Evolutionary conservation across 768 basidiomycete genomes (phyloP), one percentile per base, ranked within the genome.

Genomic region (Exidia glandulosa): DNA sequence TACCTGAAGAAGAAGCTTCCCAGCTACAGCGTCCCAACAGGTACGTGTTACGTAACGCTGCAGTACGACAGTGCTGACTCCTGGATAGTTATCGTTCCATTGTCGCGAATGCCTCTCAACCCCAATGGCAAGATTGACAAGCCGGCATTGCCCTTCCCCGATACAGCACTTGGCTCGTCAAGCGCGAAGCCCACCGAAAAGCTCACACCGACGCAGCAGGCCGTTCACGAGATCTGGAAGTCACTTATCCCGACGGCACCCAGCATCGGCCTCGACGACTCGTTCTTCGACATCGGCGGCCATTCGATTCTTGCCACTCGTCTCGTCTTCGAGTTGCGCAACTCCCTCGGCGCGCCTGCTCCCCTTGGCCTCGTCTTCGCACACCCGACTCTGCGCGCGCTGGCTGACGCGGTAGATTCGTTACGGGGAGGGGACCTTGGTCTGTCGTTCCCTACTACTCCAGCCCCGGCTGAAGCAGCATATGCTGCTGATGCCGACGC

Each of bases 61-160:
- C n/a, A n/a, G n/a, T 61, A 34, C 2, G 12, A 54, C 25, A 29
- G 30, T 9, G 19, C 10, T 27, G 23, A 23, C 30, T 29, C 14
- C 25, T 9, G n/a, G n/a, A 2, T 29, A 54, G 50, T 54, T 13
- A 29, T 54, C 30, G 92, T 99, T 32, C 96, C 96, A 0, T 81
- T 99, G 30, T 81, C 81, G 57, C 87, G 93, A 59, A 95, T 99
- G 90, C 96, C 96, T 23, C 81, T 99, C 57, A 99, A 97, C 67
- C 96, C 96, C 6, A 99, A 98, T 70, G 96, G 96, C 63, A 99
- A 99, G 75, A 87, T 99, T 70, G 96, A 99, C 77, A 99, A 98
- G 69, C 95, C 96, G 0, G 90, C 91, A 0, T 83, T 99, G 52
- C 96, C 96, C 12, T 99, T 98, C 85, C 96, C 96, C 6, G 96